A percentile compares a stretch with the other conserved stretches of the same genome.
phyloP scores from a whole-genome alignment of 169 alveolate species.

The Eimeria acervulina region DNA sequence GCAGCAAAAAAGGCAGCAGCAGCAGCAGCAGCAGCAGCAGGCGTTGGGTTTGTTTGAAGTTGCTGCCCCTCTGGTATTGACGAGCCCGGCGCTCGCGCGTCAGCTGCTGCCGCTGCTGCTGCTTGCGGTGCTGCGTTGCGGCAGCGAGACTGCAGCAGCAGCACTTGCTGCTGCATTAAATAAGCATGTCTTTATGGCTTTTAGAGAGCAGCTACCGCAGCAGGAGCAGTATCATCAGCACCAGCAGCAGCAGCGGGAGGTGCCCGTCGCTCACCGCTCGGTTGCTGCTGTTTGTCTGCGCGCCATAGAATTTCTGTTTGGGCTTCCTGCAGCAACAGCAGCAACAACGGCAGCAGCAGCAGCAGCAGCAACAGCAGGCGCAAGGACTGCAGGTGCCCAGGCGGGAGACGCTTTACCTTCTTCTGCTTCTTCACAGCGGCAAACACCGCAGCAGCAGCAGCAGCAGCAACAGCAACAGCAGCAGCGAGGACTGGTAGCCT shows the following conservation, averaged over 20 bases:
- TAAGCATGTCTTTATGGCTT: background rate
- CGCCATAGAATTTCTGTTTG: conserved; percentile 8
- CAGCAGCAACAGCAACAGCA: conserved; percentile 40
- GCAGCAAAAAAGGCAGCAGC: conserved; percentile 21
- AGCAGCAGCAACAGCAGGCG: conserved; percentile 23
- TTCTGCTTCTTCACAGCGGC: conserved; percentile 5
- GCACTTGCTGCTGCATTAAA: conserved; percentile 31
- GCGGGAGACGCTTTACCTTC: background rate
- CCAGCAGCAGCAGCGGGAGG: background rate
- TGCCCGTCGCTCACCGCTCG: background rate
- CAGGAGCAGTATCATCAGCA: background rate
- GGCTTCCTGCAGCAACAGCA: background rate
- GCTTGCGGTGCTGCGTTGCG: conserved; percentile 25
- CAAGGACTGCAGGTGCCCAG: background rate
- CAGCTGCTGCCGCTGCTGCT: conserved; percentile 52
- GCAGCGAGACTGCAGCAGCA: background rate
- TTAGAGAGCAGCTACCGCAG: conserved; percentile 8
- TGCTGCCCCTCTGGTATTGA: background rate
- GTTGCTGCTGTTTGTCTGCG: conserved; percentile 14
- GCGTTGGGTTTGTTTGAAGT: conserved; percentile 25
- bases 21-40: conserved; percentile 46
- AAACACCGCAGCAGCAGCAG: background rate
- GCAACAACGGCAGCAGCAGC: conserved; percentile 45
- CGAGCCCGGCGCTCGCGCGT: conserved; percentile 36
- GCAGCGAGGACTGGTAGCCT: conserved; percentile 5